These are phyloP conservation scores for Elaeis oleifera DNA, from an alignment of 202 grass and related monocot species.

Conservation along the genomic window DNA sequence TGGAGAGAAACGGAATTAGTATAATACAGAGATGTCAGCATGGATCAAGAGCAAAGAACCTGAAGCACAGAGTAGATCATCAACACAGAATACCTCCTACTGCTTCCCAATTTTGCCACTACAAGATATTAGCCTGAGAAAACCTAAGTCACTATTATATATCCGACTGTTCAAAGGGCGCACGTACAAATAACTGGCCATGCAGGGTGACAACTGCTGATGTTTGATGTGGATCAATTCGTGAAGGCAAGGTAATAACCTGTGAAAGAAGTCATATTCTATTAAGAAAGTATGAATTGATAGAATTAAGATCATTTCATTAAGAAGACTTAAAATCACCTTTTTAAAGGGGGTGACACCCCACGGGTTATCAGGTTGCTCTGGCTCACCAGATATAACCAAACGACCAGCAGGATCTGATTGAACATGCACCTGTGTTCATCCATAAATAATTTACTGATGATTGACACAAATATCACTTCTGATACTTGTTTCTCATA, in stretches of 20 bases:
- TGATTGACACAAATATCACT: too few relatives aligned
- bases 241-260: slow-evolving; percentile 79
- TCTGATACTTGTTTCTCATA: too few relatives aligned
- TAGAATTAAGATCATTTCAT: too few relatives aligned
- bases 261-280: slow-evolving; percentile 27
- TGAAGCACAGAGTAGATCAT: too few relatives aligned
- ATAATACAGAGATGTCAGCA: too few relatives aligned
- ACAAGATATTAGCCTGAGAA: background rate
- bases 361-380: slow-evolving; percentile 95
- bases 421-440: slow-evolving; percentile 83
- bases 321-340: slow-evolving; percentile 35
- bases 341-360: slow-evolving; percentile 94
- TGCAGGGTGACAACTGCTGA: slow-evolving; percentile 94
- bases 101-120: too few relatives aligned
- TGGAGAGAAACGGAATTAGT: too few relatives aligned
- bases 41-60: too few relatives aligned
- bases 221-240: slow-evolving; percentile 98
- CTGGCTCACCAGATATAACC: slow-evolving; percentile 90
- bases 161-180: slow-evolving; percentile 71
- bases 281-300: slow-evolving; percentile 14
- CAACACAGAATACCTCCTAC: too few relatives aligned
- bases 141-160: slow-evolving; percentile 22
- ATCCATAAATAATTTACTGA: background rate
- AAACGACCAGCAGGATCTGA: slow-evolving; percentile 89
- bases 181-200: slow-evolving; percentile 91